Evolutionary conservation across 2,329 filamentous ascomycete genomes (phyloP).

Genomic region (Calonectria naviculata): DNA sequence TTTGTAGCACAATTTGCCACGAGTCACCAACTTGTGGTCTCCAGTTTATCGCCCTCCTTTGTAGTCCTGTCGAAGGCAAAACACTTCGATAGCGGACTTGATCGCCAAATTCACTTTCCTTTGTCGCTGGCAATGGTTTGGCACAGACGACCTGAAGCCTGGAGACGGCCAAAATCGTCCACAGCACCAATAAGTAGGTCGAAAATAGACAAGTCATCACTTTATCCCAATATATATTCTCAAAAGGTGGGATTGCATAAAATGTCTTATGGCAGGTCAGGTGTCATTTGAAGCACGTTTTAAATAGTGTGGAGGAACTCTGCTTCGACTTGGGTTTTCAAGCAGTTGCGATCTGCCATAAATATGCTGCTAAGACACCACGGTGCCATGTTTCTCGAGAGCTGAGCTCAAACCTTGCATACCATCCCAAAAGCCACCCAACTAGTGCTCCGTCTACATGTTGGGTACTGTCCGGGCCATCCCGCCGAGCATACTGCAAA

Average conservation of each 20-base stretch:
- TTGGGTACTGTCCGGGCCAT: neutral
- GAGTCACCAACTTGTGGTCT: slow-evolving; percentile 61
- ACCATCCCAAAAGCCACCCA: neutral
- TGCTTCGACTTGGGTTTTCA: neutral
- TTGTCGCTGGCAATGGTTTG: neutral
- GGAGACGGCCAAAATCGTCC: neutral
- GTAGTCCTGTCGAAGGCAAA: neutral
- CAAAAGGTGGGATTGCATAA: neutral
- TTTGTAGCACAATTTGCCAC: slow-evolving; percentile 73
- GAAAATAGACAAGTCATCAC: neutral
- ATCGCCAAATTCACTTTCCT: neutral
- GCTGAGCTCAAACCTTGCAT: neutral
- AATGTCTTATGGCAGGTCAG: too few relatives aligned
- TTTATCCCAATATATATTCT: neutral
- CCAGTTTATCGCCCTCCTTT: slow-evolving; percentile 50
- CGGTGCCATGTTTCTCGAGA: neutral
- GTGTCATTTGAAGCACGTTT: neutral
- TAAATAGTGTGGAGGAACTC: neutral
- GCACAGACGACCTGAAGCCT: neutral
- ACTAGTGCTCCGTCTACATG: neutral
- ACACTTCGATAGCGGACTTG: neutral
- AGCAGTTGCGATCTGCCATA: neutral
- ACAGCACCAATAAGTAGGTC: neutral
- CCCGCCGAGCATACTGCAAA: neutral
- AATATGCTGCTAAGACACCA: neutral